Conservation (phyloP, 2,329 filamentous ascomycete genomes). For the Fusarium brevicatenulatum region DNA sequence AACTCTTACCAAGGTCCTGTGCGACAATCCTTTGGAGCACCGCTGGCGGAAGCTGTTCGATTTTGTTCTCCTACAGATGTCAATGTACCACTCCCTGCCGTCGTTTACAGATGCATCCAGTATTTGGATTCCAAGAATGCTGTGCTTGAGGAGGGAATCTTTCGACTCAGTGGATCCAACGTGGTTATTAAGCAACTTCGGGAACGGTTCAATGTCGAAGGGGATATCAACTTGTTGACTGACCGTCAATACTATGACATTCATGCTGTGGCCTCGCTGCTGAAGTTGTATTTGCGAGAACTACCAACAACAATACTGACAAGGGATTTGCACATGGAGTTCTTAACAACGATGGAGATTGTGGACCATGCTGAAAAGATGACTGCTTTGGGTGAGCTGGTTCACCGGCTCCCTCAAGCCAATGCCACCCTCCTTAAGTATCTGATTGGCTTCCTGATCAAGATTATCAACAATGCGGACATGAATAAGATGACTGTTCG, state of each 20-base stretch:
- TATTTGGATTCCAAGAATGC: conserved; percentile 88
- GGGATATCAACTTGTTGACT: conserved; percentile 85
- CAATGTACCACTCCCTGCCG: conserved; percentile 82
- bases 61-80: conserved; percentile 79
- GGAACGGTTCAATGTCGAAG: conserved; percentile 92
- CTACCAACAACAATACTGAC: conserved; percentile 92
- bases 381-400: conserved; percentile 77
- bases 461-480: conserved; percentile 89
- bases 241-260: conserved; percentile 93
- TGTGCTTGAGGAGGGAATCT: conserved; percentile 90
- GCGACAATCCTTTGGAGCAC: conserved; percentile 83
- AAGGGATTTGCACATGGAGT: conserved; percentile 88
- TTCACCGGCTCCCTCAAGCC: conserved; percentile 79
- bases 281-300: conserved; percentile 95
- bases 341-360: conserved; percentile 85
- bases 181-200: conserved; percentile 90
- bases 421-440: conserved; percentile 87
- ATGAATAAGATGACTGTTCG: conserved; percentile 98
- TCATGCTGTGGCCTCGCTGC: conserved; percentile 90
- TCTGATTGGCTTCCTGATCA: conserved; percentile 87
- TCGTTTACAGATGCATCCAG: conserved; percentile 95
- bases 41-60: conserved; percentile 86
- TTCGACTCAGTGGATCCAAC: conserved; percentile 96
- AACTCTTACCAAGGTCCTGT: conserved; percentile 63
- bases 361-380: conserved; percentile 80